Percentiles rank a stretch among this genome's conserved stretches.
Evolutionary conservation across 805 yeast genomes (phyloP).

Genomic region (Ogataea allantospora): DNA sequence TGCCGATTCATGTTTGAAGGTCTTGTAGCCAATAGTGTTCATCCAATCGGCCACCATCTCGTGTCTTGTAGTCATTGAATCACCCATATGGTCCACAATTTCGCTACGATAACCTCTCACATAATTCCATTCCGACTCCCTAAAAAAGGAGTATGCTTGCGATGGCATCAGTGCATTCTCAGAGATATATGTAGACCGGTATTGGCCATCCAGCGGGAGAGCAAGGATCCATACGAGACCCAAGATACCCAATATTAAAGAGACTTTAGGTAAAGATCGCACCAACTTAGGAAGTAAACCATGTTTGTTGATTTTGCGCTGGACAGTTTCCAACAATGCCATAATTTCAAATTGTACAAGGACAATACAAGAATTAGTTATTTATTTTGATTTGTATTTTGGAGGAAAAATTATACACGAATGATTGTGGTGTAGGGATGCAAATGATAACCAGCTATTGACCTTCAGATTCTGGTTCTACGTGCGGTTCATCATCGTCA

Average conservation of each 20-base stretch:
- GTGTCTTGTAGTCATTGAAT: conserved; percentile 40
- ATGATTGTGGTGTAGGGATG: conserved; percentile 1
- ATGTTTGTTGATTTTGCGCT: conserved; percentile 40
- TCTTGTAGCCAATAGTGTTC: conserved; percentile 67
- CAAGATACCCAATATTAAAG: conserved; percentile 39
- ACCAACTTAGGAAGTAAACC: conserved; percentile 49
- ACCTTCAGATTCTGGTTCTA: conserved; percentile 4
- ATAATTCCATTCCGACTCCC: conserved; percentile 93
- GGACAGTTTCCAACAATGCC: conserved; percentile 48
- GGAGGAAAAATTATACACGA: background rate
- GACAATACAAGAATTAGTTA: background rate
- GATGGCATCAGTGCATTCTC: conserved; percentile 98
- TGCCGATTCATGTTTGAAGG: conserved; percentile 41
- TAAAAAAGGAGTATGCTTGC: conserved; percentile 85
- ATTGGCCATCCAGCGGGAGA: conserved; percentile 81
- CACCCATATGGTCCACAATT: conserved; percentile 38
- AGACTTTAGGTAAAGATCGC: conserved; percentile 41
- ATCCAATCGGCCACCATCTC: conserved; percentile 56
- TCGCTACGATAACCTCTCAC: conserved; percentile 80
- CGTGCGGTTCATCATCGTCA: conserved; percentile 4
- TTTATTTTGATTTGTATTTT: background rate
- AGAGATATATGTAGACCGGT: conserved; percentile 78
- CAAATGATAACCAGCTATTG: conserved; percentile 4
- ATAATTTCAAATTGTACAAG: conserved; percentile 23
- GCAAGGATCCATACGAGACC: conserved; percentile 60